Evolutionary conservation across 192 early-diverging fungal species (phyloP).

Genomic region (Lobosporangium transversale): DNA sequence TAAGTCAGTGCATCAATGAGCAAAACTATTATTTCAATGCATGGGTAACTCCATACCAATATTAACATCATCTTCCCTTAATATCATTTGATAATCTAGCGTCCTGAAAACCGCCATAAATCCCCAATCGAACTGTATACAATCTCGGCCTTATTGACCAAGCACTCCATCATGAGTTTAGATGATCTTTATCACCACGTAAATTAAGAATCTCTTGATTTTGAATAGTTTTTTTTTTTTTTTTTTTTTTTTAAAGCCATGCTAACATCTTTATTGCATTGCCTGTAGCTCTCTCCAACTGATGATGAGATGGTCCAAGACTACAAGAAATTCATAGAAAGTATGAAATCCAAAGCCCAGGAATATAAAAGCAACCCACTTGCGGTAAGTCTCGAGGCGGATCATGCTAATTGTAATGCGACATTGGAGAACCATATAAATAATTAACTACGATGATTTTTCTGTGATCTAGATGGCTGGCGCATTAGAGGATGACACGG

Average conservation of each 20-base stretch:
- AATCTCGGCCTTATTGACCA: constrained; percentile 27
- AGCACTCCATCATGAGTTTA: constrained; percentile 38
- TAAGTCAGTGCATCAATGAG: too few relatives aligned
- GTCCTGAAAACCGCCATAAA: constrained; percentile 66
- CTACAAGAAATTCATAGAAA: constrained; percentile 53
- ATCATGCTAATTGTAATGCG: too few relatives aligned
- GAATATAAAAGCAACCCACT: constrained; percentile 55
- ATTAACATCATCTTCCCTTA: too few relatives aligned
- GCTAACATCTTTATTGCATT: background rate
- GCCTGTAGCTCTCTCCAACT: constrained; percentile 54
- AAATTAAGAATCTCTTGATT: constrained; percentile 7
- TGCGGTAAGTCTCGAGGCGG: constrained; percentile 56
- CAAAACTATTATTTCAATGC: too few relatives aligned
- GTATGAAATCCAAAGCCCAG: constrained; percentile 55
- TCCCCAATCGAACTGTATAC: constrained; percentile 41
- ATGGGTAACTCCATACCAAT: too few relatives aligned
- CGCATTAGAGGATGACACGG: constrained; percentile 23
- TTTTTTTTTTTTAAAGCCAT: too few relatives aligned
- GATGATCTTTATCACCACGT: constrained; percentile 76
- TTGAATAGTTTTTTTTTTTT: too few relatives aligned
- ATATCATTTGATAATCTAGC: too few relatives aligned
- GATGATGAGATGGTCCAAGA: constrained; percentile 63
- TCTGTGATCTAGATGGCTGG: constrained; percentile 54
- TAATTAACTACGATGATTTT: too few relatives aligned
- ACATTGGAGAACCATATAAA: too few relatives aligned